Conservation (phyloP, 78 protist species). For the Dictyostelium firmibasis region DNA sequence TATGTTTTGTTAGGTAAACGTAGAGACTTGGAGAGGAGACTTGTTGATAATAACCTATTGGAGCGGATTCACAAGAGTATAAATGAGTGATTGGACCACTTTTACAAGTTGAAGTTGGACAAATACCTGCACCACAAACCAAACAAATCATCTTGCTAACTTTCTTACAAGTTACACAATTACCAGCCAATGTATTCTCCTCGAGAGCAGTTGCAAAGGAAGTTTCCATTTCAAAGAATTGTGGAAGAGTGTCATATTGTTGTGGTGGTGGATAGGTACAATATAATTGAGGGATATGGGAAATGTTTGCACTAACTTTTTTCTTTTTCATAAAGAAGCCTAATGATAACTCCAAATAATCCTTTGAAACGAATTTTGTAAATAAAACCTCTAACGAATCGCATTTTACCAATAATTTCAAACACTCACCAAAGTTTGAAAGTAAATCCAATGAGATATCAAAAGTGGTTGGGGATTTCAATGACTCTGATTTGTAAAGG, state of each 20-base stretch:
- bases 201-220: not conserved
- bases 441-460: not conserved
- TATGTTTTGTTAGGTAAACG: constrained; percentile 25
- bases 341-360: not conserved
- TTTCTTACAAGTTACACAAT: constrained; percentile 32
- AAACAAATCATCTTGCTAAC: constrained; percentile 27
- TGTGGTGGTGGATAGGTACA: constrained; percentile 54
- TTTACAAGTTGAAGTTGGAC: constrained; percentile 26
- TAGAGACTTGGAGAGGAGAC: not conserved
- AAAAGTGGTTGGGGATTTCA: not conserved
- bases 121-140: constrained; percentile 27
- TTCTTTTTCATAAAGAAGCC: not conserved
- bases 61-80: constrained; percentile 50
- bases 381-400: not conserved
- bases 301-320: not conserved
- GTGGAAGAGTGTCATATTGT: not conserved
- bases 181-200: not conserved
- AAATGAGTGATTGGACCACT: not conserved
- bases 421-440: not conserved
- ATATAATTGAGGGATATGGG: not conserved
- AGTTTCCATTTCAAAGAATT: constrained; percentile 2
- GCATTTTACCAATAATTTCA: not conserved
- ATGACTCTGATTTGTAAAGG: not conserved
- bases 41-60: not conserved
- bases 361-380: not conserved